A percentile compares a stretch with the other conserved stretches of the same genome.
These are phyloP conservation scores for Colletotrichum sojae DNA, from an alignment of 2,329 filamentous ascomycete species.

Conservation along the genomic window DNA sequence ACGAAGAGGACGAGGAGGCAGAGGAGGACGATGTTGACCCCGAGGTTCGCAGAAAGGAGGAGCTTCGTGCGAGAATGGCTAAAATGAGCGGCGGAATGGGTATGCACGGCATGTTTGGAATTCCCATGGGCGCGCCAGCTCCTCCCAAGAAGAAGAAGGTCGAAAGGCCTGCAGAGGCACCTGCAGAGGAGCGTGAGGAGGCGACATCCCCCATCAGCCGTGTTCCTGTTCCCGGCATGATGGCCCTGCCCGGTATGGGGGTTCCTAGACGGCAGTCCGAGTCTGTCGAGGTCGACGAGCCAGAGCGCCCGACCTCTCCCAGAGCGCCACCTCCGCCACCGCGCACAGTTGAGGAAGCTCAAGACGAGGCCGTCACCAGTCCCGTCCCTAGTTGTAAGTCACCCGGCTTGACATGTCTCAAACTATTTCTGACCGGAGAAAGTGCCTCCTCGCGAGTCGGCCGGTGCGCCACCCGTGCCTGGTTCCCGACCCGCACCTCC, in stretches of 20 bases:
- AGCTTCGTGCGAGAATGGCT: slow-evolving; percentile 94
- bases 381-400: slow-evolving; percentile 35
- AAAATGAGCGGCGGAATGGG: slow-evolving; percentile 99
- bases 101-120: slow-evolving; percentile 94
- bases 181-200: slow-evolving; percentile 57
- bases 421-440: slow-evolving; percentile 48
- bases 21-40: slow-evolving; percentile 90
- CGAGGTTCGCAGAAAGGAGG: slow-evolving; percentile 86
- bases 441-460: slow-evolving; percentile 52
- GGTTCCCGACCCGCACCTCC: slow-evolving; percentile 68
- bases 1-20: slow-evolving; percentile 71
- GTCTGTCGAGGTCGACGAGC: slow-evolving; percentile 63
- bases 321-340: slow-evolving; percentile 56
- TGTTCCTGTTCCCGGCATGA: slow-evolving; percentile 70
- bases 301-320: slow-evolving; percentile 56
- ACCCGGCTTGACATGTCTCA: slow-evolving; percentile 34
- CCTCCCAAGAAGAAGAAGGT: slow-evolving; percentile 71
- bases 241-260: slow-evolving; percentile 81
- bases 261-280: slow-evolving; percentile 65
- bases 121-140: slow-evolving; percentile 69
- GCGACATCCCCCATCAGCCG: slow-evolving; percentile 57
- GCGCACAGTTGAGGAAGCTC: slow-evolving; percentile 66
- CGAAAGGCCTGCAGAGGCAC: slow-evolving; percentile 54
- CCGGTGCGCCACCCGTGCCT: slow-evolving; percentile 61
- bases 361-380: slow-evolving; percentile 46